Conservation (phyloP, 2,329 filamentous ascomycete species). For the Beauveria bassiana region DNA sequence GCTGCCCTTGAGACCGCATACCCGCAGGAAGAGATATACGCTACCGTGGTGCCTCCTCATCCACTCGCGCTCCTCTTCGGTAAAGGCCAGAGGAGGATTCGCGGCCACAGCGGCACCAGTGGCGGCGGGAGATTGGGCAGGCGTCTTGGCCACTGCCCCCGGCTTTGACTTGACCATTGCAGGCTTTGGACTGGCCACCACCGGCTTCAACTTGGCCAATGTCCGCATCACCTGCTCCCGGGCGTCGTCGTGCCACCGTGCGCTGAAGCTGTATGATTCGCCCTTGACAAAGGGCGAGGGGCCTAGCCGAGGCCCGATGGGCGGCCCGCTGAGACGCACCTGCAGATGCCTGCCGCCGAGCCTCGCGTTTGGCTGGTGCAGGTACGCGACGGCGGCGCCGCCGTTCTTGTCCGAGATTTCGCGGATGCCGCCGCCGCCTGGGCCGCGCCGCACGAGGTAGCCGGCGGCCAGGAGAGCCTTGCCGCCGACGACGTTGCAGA, state of each 20-base stretch:
- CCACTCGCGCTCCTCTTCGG: background rate
- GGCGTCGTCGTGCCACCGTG: background rate
- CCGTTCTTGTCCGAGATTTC: background rate
- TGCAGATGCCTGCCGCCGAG: too few relatives aligned
- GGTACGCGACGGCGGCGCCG: background rate
- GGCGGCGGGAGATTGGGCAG: too few relatives aligned
- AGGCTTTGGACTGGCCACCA: too few relatives aligned
- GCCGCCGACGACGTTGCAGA: slow-evolving; percentile 2
- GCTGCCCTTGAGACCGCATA: background rate
- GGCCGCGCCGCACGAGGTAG: background rate
- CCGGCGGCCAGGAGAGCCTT: background rate
- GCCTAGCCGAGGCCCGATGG: background rate
- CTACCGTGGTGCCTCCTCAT: background rate
- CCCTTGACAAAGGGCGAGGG: background rate
- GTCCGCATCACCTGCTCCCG: background rate
- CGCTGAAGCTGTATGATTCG: background rate
- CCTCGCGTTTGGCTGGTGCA: background rate
- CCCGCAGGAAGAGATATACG: background rate
- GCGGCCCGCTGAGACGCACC: background rate
- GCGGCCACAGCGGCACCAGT: too few relatives aligned
- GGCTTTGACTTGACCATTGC: too few relatives aligned
- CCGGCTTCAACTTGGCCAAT: background rate
- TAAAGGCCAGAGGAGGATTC: background rate
- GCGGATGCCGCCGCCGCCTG: background rate
- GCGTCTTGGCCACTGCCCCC: too few relatives aligned